A percentile compares a stretch with the other conserved stretches of the same genome.
These are phyloP conservation scores for Monilinia vaccinii-corymbosi DNA, from an alignment of 2,329 filamentous ascomycete genomes.

Conservation along the genomic window DNA sequence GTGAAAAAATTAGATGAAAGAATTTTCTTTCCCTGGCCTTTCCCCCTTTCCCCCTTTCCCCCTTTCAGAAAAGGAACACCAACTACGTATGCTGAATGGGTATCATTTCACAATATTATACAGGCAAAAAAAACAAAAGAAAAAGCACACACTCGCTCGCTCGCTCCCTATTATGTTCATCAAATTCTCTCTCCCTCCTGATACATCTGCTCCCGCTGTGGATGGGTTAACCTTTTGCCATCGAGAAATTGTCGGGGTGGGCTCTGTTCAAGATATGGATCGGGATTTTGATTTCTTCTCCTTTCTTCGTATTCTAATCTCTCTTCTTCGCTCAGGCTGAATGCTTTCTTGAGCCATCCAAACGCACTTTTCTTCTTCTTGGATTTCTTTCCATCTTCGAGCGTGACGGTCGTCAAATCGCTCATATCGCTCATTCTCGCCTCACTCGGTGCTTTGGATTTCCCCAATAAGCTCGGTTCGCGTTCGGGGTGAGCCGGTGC, in stretches of 20 bases:
- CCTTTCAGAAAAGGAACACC: background rate
- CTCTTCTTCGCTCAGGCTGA: constrained; percentile 56
- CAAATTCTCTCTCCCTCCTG: background rate
- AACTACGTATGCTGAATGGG: constrained; percentile 8
- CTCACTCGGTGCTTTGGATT: constrained; percentile 23
- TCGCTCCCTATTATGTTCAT: background rate
- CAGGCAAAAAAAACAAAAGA: background rate
- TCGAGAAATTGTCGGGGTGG: constrained; percentile 19
- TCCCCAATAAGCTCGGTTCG: constrained; percentile 16
- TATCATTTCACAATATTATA: constrained; percentile 7
- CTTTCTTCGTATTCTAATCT: constrained; percentile 49
- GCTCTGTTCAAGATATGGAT: constrained; percentile 14
- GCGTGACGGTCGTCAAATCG: constrained; percentile 37
- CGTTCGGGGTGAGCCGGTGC: constrained; percentile 20
- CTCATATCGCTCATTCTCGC: constrained; percentile 44
- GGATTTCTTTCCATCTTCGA: constrained; percentile 32
- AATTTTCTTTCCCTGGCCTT: too few relatives aligned
- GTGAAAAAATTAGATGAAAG: too few relatives aligned
- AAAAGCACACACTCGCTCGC: too few relatives aligned
- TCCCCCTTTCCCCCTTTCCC: too few relatives aligned
- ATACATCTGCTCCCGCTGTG: background rate
- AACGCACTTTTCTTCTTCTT: constrained; percentile 62
- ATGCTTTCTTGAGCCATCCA: constrained; percentile 61
- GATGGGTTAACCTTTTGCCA: constrained; percentile 17
- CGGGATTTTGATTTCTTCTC: constrained; percentile 26